Base-by-base conservation (phyloP, 306 rosid species). In the Medicago arabica region DNA sequence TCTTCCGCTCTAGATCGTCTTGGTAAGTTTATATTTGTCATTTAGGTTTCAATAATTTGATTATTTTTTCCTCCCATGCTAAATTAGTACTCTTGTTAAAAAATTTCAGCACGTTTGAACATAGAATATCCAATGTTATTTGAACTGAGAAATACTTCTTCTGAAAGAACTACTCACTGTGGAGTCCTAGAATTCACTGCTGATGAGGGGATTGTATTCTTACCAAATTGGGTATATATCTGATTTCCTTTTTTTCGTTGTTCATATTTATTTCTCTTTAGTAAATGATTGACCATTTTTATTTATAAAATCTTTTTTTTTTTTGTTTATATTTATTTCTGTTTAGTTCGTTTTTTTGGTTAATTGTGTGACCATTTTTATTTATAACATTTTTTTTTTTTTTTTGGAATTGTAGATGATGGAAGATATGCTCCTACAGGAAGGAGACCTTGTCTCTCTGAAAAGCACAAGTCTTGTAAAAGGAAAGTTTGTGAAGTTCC, bases 121-220 rank as follows among this genome's bases (percentile, higher is more conserved):
- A 76, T 88, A 0, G 88, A 82, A 40, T 88, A 84, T 70, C 92
- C 92, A 8, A 84, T 88, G 92, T 70, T 86, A 72, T 86, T 88
- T 80, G 86, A 86, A 81, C 80, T 88, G 54, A 82, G 23, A 53
- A 82, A 86, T 80, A 49, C 73, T 54, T 58, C 16, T 58, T 64
- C 74, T 43, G 78, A 65, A 18, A 83, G 55, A 65, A 69, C 67
- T 74, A 82, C 82, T 82, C 86, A 84, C 50, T 86, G 90, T 78
- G 92, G 88, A 62, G 90, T 88, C 51, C 64, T 80, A 53, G 88
- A 88, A 80, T 86, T 88, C 82, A 82, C 77, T 58, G 87, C 92
- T 36, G 90, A 88, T 69, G 88, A 84, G 51, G 88, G 86, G 31
- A 21, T 64, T 7, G 61, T 84, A 66, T 68, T 21, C 67, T 57